A percentile compares a stretch with the other conserved stretches of the same genome.
These are phyloP conservation scores for Kalaharituber pfeilii DNA, from an alignment of 2,329 filamentous ascomycete genomes.

Conservation along the genomic window DNA sequence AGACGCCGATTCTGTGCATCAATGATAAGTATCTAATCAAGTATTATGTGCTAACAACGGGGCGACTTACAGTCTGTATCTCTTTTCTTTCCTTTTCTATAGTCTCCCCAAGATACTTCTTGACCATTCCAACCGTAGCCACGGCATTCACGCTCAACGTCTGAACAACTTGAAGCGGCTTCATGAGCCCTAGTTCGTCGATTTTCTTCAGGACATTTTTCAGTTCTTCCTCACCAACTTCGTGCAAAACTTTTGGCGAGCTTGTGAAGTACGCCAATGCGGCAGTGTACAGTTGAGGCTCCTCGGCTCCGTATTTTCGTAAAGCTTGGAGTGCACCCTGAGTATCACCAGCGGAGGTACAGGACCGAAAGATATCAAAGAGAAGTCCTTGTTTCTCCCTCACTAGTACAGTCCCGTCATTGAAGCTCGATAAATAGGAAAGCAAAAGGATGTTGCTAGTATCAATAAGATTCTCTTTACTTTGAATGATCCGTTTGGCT, in stretches of 20 bases:
- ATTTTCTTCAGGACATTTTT: slow-evolving; percentile 67
- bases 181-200: slow-evolving; percentile 80
- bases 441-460: slow-evolving; percentile 86
- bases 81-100: slow-evolving; percentile 78
- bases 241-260: slow-evolving; percentile 59
- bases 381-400: slow-evolving; percentile 82
- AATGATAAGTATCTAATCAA: slow-evolving; percentile 12
- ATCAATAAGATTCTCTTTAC: slow-evolving; percentile 65
- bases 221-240: slow-evolving; percentile 69
- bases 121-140: slow-evolving; percentile 94
- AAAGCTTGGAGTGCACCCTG: slow-evolving; percentile 76
- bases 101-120: slow-evolving; percentile 73
- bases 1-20: slow-evolving; percentile 50
- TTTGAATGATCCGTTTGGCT: slow-evolving; percentile 74
- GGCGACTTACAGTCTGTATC: slow-evolving; percentile 42
- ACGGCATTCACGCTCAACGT: slow-evolving; percentile 63
- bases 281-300: slow-evolving; percentile 81
- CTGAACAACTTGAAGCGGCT: slow-evolving; percentile 89
- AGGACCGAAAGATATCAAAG: slow-evolving; percentile 93
- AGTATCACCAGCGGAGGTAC: slow-evolving; percentile 83
- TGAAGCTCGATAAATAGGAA: slow-evolving; percentile 79
- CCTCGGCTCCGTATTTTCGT: slow-evolving; percentile 75
- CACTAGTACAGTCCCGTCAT: slow-evolving; percentile 77
- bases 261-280: slow-evolving; percentile 89
- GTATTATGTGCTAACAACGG: not conserved